Evolutionary conservation across 805 yeast genomes (phyloP).

Genomic region (Nakazawaea pomicola): DNA sequence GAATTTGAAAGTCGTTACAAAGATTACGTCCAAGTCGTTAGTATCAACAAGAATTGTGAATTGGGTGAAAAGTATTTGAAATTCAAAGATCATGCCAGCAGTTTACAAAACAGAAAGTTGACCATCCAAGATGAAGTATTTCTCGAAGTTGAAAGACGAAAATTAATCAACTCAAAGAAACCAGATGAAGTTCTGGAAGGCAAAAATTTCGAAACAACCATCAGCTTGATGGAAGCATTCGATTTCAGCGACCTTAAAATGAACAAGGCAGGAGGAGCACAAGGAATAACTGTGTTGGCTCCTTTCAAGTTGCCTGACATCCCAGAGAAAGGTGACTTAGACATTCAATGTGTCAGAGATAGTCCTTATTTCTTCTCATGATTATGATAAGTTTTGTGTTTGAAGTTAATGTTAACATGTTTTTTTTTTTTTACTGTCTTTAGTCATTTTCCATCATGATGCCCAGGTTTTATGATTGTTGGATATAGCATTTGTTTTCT

Average conservation of each 20-base stretch:
- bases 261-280: slow-evolving; percentile 15
- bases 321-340: slow-evolving; percentile 80
- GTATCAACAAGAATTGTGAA: slow-evolving; percentile 46
- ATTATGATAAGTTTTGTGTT: not conserved
- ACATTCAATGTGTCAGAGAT: slow-evolving; percentile 63
- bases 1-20: slow-evolving; percentile 82
- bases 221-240: slow-evolving; percentile 44
- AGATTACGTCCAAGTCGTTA: slow-evolving; percentile 58
- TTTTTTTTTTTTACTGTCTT: not conserved
- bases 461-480: too few species aligned
- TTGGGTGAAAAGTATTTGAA: slow-evolving; percentile 45
- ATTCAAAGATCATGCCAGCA: slow-evolving; percentile 43
- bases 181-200: slow-evolving; percentile 47
- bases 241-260: slow-evolving; percentile 20
- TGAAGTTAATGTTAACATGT: not conserved
- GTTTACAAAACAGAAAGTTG: slow-evolving; percentile 46
- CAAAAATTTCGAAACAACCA: slow-evolving; percentile 58
- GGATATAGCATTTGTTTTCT: not conserved
- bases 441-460: too few species aligned
- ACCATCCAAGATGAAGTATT: slow-evolving; percentile 70
- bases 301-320: slow-evolving; percentile 69
- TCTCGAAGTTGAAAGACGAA: slow-evolving; percentile 61
- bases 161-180: slow-evolving; percentile 46
- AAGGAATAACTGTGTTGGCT: slow-evolving; percentile 41
- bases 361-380: slow-evolving; percentile 74